Percentiles rank a stretch among this genome's conserved stretches.
Evolutionary conservation across 2,329 filamentous ascomycete species (phyloP).

Genomic region (Talaromyces atroroseus): DNA sequence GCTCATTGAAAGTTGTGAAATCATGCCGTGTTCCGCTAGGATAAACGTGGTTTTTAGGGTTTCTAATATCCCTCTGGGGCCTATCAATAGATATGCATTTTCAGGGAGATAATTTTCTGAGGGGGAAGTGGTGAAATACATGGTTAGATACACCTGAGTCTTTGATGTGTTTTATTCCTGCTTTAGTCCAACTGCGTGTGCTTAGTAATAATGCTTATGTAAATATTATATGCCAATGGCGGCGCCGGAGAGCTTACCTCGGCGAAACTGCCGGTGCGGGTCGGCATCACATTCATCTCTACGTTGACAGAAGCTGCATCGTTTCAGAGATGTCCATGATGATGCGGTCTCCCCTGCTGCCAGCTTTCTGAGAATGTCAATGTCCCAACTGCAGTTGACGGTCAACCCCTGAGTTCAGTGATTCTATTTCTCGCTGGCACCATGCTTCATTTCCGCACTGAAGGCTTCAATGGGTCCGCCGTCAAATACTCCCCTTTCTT

Average conservation of each 20-base stretch:
- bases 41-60: neutral
- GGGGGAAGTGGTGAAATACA: no score
- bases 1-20: neutral
- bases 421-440: constrained; percentile 16
- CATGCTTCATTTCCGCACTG: constrained; percentile 92
- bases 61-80: neutral
- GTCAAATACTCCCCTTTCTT: constrained; percentile 99
- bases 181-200: neutral
- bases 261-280: constrained; percentile 2
- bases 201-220: constrained; percentile 7
- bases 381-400: neutral
- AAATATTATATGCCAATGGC: neutral
- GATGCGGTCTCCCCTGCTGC: neutral
- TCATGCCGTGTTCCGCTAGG: neutral
- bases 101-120: neutral
- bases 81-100: neutral
- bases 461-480: constrained; percentile 91
- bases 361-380: constrained; percentile 1
- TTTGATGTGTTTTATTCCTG: neutral
- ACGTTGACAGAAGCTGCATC: neutral
- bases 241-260: neutral
- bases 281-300: constrained; percentile 10
- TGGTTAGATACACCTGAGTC: neutral
- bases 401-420: neutral
- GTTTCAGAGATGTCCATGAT: neutral